Evolutionary conservation across 2,329 filamentous ascomycete genomes (phyloP).

Genomic region (Sclerotinia trifoliorum): DNA sequence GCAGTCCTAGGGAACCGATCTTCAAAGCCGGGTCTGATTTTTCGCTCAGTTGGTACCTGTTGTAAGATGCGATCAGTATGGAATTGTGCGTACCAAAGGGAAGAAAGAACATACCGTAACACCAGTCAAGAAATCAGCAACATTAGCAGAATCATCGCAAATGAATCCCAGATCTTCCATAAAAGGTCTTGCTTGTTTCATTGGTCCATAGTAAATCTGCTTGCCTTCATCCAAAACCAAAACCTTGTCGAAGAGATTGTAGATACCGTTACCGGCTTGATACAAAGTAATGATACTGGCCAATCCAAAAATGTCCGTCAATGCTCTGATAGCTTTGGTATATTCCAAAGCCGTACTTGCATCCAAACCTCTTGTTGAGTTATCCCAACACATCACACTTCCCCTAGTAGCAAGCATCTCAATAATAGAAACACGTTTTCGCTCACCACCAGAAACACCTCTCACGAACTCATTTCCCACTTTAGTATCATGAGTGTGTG

Average conservation of each 20-base stretch:
- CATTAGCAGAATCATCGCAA: conserved; percentile 60
- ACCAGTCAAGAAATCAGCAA: conserved; percentile 65
- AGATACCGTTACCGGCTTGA: conserved; percentile 69
- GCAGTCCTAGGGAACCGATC: conserved; percentile 48
- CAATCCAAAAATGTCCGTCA: conserved; percentile 62
- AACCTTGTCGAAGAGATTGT: conserved; percentile 68
- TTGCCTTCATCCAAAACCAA: conserved; percentile 65
- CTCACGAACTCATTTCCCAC: conserved; percentile 60
- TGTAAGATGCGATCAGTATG: not conserved
- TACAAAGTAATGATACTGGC: conserved; percentile 64
- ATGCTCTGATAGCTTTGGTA: conserved; percentile 57
- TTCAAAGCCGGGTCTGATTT: conserved; percentile 49
- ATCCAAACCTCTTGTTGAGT: conserved; percentile 64
- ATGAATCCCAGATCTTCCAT: conserved; percentile 65
- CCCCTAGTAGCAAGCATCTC: conserved; percentile 43
- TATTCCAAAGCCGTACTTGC: conserved; percentile 67
- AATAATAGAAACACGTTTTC: conserved; percentile 61
- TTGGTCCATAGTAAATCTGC: conserved; percentile 63
- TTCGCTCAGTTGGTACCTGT: conserved; percentile 57
- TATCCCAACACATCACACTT: conserved; percentile 64
- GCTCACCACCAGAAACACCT: conserved; percentile 60
- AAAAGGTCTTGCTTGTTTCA: conserved; percentile 57
- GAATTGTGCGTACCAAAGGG: not conserved
- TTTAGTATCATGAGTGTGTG: conserved; percentile 55
- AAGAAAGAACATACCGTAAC: conserved; percentile 34